Evolutionary conservation across 306 rosid species (phyloP).

Genomic region (Canavalia ensiformis): DNA sequence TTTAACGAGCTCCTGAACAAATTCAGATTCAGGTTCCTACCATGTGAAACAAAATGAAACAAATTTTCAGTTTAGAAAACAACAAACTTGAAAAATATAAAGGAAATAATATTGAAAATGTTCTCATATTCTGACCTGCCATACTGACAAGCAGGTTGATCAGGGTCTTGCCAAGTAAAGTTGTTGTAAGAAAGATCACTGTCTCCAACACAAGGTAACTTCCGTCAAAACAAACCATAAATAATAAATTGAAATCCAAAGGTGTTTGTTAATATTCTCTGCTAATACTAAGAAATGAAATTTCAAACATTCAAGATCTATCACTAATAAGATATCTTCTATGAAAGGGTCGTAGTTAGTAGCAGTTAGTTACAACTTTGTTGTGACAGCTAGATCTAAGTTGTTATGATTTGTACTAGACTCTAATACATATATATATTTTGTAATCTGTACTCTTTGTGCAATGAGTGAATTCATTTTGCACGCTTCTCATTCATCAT

Average conservation of each 20-base stretch:
- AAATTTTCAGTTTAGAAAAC: slow-evolving; percentile 13
- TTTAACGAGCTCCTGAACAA: slow-evolving; percentile 65
- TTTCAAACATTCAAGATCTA: slow-evolving; percentile 19
- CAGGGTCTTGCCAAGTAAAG: slow-evolving; percentile 76
- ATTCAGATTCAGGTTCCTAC: slow-evolving; percentile 74
- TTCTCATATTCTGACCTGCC: slow-evolving; percentile 57
- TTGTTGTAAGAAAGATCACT: slow-evolving; percentile 91
- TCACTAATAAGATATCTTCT: slow-evolving; percentile 7
- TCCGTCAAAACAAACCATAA: slow-evolving; percentile 44
- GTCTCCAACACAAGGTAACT: slow-evolving; percentile 44
- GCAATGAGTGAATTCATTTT: too few relatives aligned
- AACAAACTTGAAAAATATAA: neutral
- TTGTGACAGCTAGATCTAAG: too few relatives aligned
- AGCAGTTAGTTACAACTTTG: too few relatives aligned
- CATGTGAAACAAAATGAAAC: slow-evolving; percentile 40
- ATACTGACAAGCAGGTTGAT: slow-evolving; percentile 63
- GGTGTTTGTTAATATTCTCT: neutral
- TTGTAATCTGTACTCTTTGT: too few relatives aligned
- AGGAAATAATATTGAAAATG: slow-evolving; percentile 3
- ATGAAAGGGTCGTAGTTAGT: too few relatives aligned
- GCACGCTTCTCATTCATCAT: too few relatives aligned
- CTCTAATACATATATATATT: too few relatives aligned
- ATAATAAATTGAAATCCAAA: neutral
- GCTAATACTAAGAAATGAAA: neutral
- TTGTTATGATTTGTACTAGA: too few relatives aligned